A percentile compares a stretch with the other conserved stretches of the same genome.
These are phyloP conservation scores for Gaultheria prostrata DNA, from an alignment of 148 eudicot genomes.

Conservation along the genomic window DNA sequence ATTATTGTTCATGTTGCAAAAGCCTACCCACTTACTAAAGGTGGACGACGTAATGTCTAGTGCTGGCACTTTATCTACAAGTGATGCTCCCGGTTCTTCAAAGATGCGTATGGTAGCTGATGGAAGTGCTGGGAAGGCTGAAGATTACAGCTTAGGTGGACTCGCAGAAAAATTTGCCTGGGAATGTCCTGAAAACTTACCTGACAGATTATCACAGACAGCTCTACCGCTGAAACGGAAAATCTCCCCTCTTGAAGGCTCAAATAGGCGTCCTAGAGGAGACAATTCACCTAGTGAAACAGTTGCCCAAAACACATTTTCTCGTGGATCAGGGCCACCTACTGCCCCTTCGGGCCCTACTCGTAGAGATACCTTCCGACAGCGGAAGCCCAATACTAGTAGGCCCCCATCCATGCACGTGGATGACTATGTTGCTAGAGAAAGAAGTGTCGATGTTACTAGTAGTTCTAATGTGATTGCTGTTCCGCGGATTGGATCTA, in stretches of 20 bases:
- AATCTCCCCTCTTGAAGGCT: constrained; percentile 55
- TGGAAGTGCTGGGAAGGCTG: constrained; percentile 53
- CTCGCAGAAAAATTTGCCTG: constrained; percentile 63
- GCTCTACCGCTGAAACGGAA: constrained; percentile 63
- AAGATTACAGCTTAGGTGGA: constrained; percentile 47
- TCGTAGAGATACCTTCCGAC: constrained; percentile 82
- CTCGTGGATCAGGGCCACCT: constrained; percentile 58
- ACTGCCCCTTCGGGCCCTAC: constrained; percentile 52
- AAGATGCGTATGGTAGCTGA: constrained; percentile 57
- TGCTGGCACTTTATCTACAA: constrained; percentile 27
- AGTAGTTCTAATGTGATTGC: constrained; percentile 80
- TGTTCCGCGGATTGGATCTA: constrained; percentile 76
- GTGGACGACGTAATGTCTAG: constrained; percentile 34
- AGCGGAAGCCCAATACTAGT: constrained; percentile 94
- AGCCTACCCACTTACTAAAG: constrained; percentile 34
- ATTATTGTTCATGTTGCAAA: constrained; percentile 55
- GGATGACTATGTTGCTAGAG: constrained; percentile 96
- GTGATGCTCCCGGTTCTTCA: constrained; percentile 37
- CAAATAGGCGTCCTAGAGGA: constrained; percentile 71
- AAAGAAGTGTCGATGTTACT: constrained; percentile 78
- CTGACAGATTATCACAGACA: constrained; percentile 69
- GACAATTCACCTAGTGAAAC: constrained; percentile 53
- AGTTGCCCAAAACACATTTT: constrained; percentile 30
- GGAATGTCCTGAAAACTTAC: constrained; percentile 96
- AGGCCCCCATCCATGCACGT: constrained; percentile 99